A percentile compares a stretch with the other conserved stretches of the same genome.
Evolutionary conservation across 345 rosid species (phyloP).

Genomic region (Populus deltoides): DNA sequence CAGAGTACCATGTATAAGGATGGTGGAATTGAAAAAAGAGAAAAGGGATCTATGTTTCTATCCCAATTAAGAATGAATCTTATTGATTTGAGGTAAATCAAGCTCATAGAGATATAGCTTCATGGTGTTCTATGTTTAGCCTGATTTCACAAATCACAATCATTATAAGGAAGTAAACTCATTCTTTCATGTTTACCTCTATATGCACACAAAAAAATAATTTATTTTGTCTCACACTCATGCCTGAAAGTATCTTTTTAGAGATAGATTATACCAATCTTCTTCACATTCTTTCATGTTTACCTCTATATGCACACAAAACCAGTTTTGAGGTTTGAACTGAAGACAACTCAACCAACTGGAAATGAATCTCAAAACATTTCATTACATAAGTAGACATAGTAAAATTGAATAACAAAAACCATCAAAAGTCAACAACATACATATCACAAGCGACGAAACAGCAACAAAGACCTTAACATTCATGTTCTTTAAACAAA

Average conservation of each 20-base stretch:
- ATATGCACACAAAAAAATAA: too few species aligned
- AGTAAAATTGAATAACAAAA: neutral
- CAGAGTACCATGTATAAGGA: too few species aligned
- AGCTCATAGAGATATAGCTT: too few species aligned
- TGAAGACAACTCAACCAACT: neutral
- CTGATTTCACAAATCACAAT: too few species aligned
- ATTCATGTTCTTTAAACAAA: neutral
- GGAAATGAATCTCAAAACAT: neutral
- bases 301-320: neutral
- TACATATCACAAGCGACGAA: neutral
- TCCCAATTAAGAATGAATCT: too few species aligned
- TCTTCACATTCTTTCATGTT: neutral
- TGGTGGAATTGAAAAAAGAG: too few species aligned
- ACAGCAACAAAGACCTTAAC: neutral
- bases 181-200: too few species aligned
- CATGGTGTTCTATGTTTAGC: too few species aligned
- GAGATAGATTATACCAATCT: neutral
- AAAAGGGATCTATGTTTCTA: too few species aligned
- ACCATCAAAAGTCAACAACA: neutral
- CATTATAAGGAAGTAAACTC: too few species aligned
- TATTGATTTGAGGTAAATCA: too few species aligned
- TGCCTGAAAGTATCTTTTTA: neutral
- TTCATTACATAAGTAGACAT: neutral
- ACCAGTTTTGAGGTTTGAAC: neutral
- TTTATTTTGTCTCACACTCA: neutral